Evolutionary conservation across 768 basidiomycete genomes (phyloP), one percentile per base, ranked within the genome.

Genomic region (Russula compacta): DNA sequence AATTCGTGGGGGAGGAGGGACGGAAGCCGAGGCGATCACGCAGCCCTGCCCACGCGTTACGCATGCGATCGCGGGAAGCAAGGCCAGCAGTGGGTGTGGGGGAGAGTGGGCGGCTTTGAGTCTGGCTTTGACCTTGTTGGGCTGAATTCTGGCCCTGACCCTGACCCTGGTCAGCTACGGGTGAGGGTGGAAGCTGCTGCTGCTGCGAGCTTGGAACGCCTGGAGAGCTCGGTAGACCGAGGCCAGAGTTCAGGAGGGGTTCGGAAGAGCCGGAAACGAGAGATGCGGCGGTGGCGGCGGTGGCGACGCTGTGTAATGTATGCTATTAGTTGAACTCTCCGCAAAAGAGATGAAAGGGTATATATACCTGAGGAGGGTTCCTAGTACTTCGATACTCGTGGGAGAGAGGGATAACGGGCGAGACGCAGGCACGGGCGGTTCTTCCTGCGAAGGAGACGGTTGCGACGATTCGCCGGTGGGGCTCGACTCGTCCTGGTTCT

Each of bases 231-330:
- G 77, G 71, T 53, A 79, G 72, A 35, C 79, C 74, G 55, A 84
- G 76, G 47, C 81, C 78, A 24, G 84, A 78, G 40, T 81, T 78
- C 58, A 86, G 78, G 47, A 89, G 80, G 11, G 83, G 79, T 52
- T 85, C 81, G 4, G 84, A 82, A 24, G 84, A 81, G 39, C 87
- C 87, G 1, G 85, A 84, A n/a, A 89, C 78, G 33, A 90, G 78
- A 3, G 91, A 92, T 8, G 88, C 89, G 1, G 91, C 90, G 1
- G 90, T 92, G n/a, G 91, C 91, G 10, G 91, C 88, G n/a, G 91
- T 89, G 4, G 91, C 91, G 36, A 92, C 91, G 67, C 91, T 89
- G 64, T 29, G 24, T 29, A 29, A 29, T 29, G 24, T 29, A 29
- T 29, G 24, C 24, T 29, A 29, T 29, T 29, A 29, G 24, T 29